These are phyloP conservation scores for Aphanoascus verrucosus DNA, from an alignment of 2,329 filamentous ascomycete genomes.

Conservation along the genomic window DNA sequence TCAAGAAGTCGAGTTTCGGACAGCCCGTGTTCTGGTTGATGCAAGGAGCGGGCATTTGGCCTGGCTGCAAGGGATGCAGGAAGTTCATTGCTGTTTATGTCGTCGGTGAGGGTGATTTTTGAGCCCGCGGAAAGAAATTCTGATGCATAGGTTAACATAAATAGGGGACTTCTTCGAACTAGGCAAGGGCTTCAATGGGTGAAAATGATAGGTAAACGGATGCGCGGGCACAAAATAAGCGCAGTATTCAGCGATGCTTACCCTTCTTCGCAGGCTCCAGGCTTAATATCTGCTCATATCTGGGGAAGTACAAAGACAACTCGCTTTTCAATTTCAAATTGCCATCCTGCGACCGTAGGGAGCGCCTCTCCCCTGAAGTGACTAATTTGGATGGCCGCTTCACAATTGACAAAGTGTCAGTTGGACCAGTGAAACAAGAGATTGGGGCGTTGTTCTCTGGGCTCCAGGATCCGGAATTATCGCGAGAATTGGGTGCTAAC, in stretches of 20 bases:
- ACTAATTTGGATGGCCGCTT: not conserved
- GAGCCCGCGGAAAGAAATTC: constrained; percentile 65
- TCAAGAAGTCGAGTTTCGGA: not conserved
- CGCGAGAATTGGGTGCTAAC: not conserved
- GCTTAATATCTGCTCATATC: constrained; percentile 89
- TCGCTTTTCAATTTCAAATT: constrained; percentile 82
- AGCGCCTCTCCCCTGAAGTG: constrained; percentile 49
- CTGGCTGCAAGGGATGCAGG: not conserved
- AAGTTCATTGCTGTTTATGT: constrained; percentile 30
- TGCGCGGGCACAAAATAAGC: constrained; percentile 1
- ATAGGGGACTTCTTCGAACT: not conserved
- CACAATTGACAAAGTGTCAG: no score
- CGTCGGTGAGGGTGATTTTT: constrained; percentile 59
- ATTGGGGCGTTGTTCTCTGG: no score
- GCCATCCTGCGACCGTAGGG: constrained; percentile 73
- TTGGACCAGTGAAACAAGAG: no score
- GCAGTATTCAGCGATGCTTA: constrained; percentile 30
- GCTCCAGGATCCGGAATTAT: no score
- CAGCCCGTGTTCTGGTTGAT: constrained; percentile 12
- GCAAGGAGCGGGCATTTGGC: constrained; percentile 21
- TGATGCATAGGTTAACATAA: constrained; percentile 27
- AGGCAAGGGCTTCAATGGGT: not conserved
- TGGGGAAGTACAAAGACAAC: constrained; percentile 77
- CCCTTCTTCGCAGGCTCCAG: constrained; percentile 69
- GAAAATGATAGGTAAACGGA: constrained; percentile 11